Percentiles rank a stretch among this genome's conserved stretches.
Evolutionary conservation across 129 eudicot genomes (phyloP).

Genomic region (Flaveria robusta): DNA sequence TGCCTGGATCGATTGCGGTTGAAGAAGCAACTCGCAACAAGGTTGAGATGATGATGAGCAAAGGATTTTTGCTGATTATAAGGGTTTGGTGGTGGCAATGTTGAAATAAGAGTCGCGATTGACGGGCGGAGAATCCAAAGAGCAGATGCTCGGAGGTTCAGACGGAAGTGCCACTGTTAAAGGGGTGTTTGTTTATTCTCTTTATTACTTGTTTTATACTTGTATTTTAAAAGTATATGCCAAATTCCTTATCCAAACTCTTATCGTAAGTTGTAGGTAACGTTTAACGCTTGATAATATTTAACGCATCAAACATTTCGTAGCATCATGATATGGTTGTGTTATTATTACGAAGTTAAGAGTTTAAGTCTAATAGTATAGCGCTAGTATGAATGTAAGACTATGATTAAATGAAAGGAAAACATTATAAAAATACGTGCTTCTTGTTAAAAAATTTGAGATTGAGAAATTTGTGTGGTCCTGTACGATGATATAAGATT

Average conservation of each 20-base stretch:
- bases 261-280: not conserved
- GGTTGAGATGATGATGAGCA: not conserved
- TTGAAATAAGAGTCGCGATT: not conserved
- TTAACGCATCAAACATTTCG: no score
- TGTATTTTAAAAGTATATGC: not conserved
- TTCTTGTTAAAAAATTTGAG: no score
- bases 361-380: no score
- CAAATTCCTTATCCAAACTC: not conserved
- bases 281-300: no score
- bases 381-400: no score
- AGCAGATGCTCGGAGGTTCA: constrained; percentile 12
- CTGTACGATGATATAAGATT: no score
- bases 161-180: not conserved
- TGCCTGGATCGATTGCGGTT: not conserved
- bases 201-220: not conserved
- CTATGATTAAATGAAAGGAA: no score
- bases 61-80: not conserved
- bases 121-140: constrained; percentile 11
- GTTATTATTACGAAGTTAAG: no score
- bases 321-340: no score
- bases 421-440: no score
- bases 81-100: not conserved
- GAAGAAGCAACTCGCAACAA: not conserved
- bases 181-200: no score
- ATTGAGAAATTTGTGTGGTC: no score